Evolutionary conservation across 2,329 filamentous ascomycete genomes (phyloP).

Genomic region (Neoascochyta sp.): DNA sequence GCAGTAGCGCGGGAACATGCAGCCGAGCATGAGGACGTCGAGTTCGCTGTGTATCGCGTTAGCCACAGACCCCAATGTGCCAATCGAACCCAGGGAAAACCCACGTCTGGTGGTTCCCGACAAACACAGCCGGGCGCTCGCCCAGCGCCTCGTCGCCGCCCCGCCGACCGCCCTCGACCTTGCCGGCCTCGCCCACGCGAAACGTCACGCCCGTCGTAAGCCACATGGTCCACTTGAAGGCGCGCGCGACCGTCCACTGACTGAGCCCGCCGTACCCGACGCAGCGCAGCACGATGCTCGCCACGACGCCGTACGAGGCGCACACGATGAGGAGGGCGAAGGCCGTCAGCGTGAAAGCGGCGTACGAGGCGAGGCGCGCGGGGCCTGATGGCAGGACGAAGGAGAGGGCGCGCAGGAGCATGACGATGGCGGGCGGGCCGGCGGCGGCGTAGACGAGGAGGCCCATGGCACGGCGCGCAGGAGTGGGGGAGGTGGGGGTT

Average conservation of each 20-base stretch:
- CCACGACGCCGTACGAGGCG: constrained; percentile 70
- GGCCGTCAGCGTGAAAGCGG: constrained; percentile 57
- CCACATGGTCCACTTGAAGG: constrained; percentile 77
- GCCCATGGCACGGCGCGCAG: too few species aligned
- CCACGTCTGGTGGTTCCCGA: constrained; percentile 87
- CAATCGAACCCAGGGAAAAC: constrained; percentile 10
- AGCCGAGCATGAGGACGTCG: constrained; percentile 86
- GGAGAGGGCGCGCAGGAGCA: constrained; percentile 29
- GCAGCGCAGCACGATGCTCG: constrained; percentile 67
- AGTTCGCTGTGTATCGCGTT: constrained; percentile 57
- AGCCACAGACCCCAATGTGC: not conserved
- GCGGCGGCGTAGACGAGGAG: constrained; percentile 31
- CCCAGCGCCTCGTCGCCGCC: constrained; percentile 33
- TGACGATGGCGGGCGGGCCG: constrained; percentile 22
- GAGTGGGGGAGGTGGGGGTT: too few species aligned
- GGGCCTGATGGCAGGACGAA: constrained; percentile 26
- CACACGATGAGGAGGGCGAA: constrained; percentile 37
- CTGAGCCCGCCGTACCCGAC: constrained; percentile 70
- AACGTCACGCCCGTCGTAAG: constrained; percentile 75
- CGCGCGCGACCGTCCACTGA: constrained; percentile 78
- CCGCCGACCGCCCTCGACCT: constrained; percentile 26
- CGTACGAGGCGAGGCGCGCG: constrained; percentile 53
- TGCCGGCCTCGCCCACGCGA: constrained; percentile 51
- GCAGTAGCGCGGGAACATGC: constrained; percentile 86
- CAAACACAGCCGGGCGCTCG: constrained; percentile 75